Evolutionary conservation across 2,329 filamentous ascomycete species (phyloP).

Genomic region (Nemania bipapillata): DNA sequence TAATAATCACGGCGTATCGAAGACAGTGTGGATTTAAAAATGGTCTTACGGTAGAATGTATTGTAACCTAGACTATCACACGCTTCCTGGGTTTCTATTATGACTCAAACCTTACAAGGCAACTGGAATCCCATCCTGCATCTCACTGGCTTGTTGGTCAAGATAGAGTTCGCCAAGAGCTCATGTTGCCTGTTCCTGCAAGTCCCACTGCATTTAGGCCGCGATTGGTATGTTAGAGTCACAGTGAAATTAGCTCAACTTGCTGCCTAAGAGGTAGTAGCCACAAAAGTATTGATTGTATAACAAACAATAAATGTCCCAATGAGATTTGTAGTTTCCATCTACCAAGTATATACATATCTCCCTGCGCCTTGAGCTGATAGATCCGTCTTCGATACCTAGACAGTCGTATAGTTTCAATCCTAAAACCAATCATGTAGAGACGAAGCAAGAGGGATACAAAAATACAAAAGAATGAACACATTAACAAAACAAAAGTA

Average conservation of each 20-base stretch:
- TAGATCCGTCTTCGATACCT: not conserved
- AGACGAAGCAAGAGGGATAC: not conserved
- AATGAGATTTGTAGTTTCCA: too few relatives aligned
- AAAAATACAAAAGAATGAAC: not conserved
- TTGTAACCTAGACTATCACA: not conserved
- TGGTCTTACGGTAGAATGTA: not conserved
- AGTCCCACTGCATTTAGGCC: not conserved
- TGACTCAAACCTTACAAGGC: not conserved
- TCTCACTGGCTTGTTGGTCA: not conserved
- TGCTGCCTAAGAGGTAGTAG: not conserved
- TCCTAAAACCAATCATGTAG: not conserved
- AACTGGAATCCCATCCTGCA: not conserved
- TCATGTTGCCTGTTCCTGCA: not conserved
- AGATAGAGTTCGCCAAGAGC: not conserved
- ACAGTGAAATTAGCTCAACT: not conserved
- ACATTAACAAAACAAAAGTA: not conserved
- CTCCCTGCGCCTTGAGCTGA: not conserved
- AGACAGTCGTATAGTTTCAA: not conserved
- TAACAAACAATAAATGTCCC: constrained; percentile 11
- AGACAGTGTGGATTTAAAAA: not conserved
- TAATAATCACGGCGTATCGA: not conserved
- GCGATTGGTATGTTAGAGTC: not conserved
- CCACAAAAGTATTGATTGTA: too few relatives aligned
- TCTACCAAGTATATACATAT: too few relatives aligned
- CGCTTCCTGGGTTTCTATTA: not conserved